Percentiles rank a stretch among this genome's conserved stretches.
Evolutionary conservation across 2,329 filamentous ascomycete species (phyloP).

Genomic region (Coleophoma eucalyptorum): DNA sequence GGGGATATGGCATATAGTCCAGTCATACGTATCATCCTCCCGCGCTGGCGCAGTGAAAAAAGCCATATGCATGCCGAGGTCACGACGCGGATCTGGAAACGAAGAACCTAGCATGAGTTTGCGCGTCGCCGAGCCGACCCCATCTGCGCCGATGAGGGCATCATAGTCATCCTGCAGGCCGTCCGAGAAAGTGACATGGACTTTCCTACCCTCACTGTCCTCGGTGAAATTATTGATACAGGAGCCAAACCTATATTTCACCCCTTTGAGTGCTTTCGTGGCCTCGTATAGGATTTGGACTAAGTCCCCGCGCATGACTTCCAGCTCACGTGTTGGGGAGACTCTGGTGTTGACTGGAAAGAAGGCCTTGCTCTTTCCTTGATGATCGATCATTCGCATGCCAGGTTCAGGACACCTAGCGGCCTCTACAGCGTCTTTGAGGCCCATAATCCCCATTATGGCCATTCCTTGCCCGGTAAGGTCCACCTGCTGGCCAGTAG

Average conservation of each 20-base stretch:
- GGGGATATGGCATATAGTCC: conserved; percentile 32
- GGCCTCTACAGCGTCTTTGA: conserved; percentile 37
- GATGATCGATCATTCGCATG: conserved; percentile 36
- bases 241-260: conserved; percentile 28
- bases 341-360: conserved; percentile 29
- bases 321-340: conserved; percentile 19
- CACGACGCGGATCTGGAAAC: conserved; percentile 13
- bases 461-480: conserved; percentile 46
- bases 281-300: conserved; percentile 33
- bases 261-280: conserved; percentile 23
- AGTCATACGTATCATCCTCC: conserved; percentile 31
- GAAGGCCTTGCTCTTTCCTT: conserved; percentile 32
- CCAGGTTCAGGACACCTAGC: conserved; percentile 42
- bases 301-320: conserved; percentile 41
- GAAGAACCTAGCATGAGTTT: conserved; percentile 31
- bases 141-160: conserved; percentile 51
- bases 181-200: conserved; percentile 37
- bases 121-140: conserved; percentile 44
- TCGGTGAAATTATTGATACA: conserved; percentile 20
- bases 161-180: conserved; percentile 39
- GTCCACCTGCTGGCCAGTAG: conserved; percentile 49
- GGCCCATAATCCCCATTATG: conserved; percentile 46
- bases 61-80: conserved; percentile 24
- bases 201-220: conserved; percentile 14
- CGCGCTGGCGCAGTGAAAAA: conserved; percentile 33